A percentile compares a stretch with the other conserved stretches of the same genome.
Conservation (phyloP, 345 rosid genomes). For the Physaria fendleri region DNA sequence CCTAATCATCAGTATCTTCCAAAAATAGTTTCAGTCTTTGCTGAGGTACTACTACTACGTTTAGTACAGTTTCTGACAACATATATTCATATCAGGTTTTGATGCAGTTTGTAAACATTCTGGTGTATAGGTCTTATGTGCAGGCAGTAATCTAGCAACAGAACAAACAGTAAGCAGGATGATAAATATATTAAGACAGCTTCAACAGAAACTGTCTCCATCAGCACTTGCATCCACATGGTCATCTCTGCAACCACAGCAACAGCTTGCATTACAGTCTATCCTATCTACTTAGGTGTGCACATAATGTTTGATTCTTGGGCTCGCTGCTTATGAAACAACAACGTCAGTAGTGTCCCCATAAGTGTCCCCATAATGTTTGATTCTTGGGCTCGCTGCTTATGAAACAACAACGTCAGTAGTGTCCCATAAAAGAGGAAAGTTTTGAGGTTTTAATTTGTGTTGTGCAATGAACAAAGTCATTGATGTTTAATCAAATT, state of each 20-base stretch:
- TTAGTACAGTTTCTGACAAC: too few relatives aligned
- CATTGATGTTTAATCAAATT: not conserved
- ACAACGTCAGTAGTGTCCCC: not conserved
- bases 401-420: not conserved
- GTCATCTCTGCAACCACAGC: conserved; percentile 81
- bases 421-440: not conserved
- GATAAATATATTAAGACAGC: conserved; percentile 70
- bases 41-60: conserved; percentile 33
- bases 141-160: conserved; percentile 62
- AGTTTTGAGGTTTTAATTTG: not conserved
- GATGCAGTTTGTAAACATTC: not conserved
- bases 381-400: conserved; percentile 9
- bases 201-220: conserved; percentile 76
- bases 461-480: not conserved
- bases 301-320: conserved; percentile 8
- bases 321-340: not conserved
- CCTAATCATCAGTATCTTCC: conserved; percentile 65
- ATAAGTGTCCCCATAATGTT: too few relatives aligned
- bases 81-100: not conserved
- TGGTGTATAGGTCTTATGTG: conserved; percentile 54
- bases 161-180: conserved; percentile 64
- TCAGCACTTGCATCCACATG: conserved; percentile 72
- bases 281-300: conserved; percentile 54
- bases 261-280: conserved; percentile 73
- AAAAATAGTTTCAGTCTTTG: conserved; percentile 52